Base-by-base conservation (phyloP, 1,284 basidiomycete species). In the Sporisorium sorghi region DNA sequence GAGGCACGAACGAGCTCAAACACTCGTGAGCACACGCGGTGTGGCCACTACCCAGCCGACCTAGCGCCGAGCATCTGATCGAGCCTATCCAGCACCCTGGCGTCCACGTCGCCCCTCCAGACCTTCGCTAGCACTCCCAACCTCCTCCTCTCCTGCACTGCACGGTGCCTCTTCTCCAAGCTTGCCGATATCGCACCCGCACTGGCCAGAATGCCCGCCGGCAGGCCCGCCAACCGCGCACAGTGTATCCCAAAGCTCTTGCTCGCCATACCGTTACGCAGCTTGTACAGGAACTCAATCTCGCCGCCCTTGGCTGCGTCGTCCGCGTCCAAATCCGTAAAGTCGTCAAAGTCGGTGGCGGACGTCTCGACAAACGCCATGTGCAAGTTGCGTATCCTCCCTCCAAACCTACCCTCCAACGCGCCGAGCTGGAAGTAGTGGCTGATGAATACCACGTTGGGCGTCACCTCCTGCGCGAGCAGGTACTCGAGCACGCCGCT, bases 201-300 rank as follows among this genome's bases (percentile, higher is more conserved):
- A 2, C 10, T 40, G 0, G 56, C 17, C 3, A 75, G 35, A 7
- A 80, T 53, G 0, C 2, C 4, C 5, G 2, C 10, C 0, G 76
- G 72, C 14, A 85, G 43, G 14, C 75, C 77, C 3, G 83, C 83
- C 15, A 83, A 40, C 0, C 51, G 32, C 1, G 82, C 83, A 23
- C 80, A 79, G 53, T 85, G 74, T n/a, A 85, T 77, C 15, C 83
- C 83, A 26, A 84, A 79, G 30, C 71, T 74, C 26, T 66, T 67
- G 12, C 53, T 61, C 4, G 79, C 80, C 7, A 79, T 58, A 0
- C 84, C 84, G 1, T 17, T 8, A 0, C 51, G 12, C 5, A 85
- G 61, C 43, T 71, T 76, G 69, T 84, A 84, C 10, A 85, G 66
- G 28, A 85, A 84, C 15, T 76, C 61, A 39, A 85, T 77, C 21